A percentile compares a stretch with the other conserved stretches of the same genome.
These are phyloP conservation scores for Rhizopus stolonifer DNA, from an alignment of 371 early-diverging fungal genomes.

Conservation along the genomic window DNA sequence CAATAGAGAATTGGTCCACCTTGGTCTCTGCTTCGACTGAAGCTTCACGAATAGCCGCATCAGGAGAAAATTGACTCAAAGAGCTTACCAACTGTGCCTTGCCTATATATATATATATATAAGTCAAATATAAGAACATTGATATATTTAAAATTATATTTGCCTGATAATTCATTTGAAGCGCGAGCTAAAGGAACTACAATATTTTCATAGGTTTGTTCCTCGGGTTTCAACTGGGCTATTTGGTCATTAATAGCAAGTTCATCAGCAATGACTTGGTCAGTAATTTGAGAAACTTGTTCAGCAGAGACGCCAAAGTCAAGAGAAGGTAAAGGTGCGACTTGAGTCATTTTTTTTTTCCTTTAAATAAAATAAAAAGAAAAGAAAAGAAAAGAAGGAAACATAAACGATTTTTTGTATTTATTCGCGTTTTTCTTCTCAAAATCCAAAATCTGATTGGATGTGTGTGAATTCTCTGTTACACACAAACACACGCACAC, in stretches of 20 bases:
- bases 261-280: constrained; percentile 39
- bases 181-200: constrained; percentile 52
- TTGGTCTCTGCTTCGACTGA: constrained; percentile 63
- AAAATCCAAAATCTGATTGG: too few relatives aligned
- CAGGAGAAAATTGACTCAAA: constrained; percentile 66
- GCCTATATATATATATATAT: constrained; percentile 17
- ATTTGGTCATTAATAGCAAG: constrained; percentile 47
- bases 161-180: constrained; percentile 51
- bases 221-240: constrained; percentile 48
- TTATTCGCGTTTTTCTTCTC: background rate
- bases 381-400: background rate
- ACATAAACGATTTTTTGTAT: background rate
- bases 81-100: constrained; percentile 55
- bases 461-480: background rate
- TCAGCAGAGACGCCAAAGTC: constrained; percentile 44
- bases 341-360: constrained; percentile 23
- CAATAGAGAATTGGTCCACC: constrained; percentile 72
- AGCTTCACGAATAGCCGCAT: constrained; percentile 71
- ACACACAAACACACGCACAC: too few relatives aligned
- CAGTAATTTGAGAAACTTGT: constrained; percentile 34
- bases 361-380: constrained; percentile 5
- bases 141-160: too few relatives aligned
- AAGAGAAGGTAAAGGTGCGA: constrained; percentile 47
- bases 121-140: background rate
- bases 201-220: constrained; percentile 63